phyloP scores from a whole-genome alignment of 306 rosid species.

The Pterocarpus santalinus region DNA sequence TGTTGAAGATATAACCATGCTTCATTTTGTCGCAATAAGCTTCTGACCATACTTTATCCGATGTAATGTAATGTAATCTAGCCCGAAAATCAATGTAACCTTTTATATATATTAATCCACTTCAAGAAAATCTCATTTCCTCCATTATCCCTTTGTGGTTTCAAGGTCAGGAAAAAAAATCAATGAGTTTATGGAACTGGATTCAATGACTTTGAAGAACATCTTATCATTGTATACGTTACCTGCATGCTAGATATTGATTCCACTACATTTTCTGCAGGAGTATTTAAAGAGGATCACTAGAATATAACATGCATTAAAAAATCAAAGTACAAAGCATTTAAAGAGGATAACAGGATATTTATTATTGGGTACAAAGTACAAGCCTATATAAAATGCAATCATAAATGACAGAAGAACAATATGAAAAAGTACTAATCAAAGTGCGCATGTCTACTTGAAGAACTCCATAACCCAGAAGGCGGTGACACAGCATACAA shows the following conservation, averaged over 20 bases:
- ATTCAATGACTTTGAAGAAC: background rate
- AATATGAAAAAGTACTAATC: too few relatives aligned
- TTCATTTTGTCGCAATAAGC: constrained; percentile 50
- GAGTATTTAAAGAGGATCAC: background rate
- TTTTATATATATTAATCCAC: constrained; percentile 37
- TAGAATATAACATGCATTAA: too few relatives aligned
- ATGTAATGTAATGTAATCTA: constrained; percentile 50
- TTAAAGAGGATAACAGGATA: too few relatives aligned
- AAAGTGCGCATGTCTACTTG: constrained; percentile 13
- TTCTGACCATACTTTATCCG: constrained; percentile 51
- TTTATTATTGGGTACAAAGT: too few relatives aligned
- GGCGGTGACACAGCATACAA: constrained; percentile 27
- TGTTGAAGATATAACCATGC: constrained; percentile 47
- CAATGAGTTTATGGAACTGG: constrained; percentile 3
- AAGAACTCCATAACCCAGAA: constrained; percentile 54
- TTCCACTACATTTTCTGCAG: background rate
- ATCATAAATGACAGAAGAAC: too few relatives aligned
- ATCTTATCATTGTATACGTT: background rate
- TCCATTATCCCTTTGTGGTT: constrained; percentile 10
- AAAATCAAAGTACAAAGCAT: too few relatives aligned
- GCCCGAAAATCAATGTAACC: constrained; percentile 57
- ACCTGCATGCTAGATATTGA: too few relatives aligned
- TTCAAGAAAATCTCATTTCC: constrained; percentile 40
- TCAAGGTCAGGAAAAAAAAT: background rate
- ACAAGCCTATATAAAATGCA: too few relatives aligned